Evolutionary conservation across 768 basidiomycete genomes (phyloP), one percentile per base, ranked within the genome.

Genomic region (Kwoniella heveanensis): DNA sequence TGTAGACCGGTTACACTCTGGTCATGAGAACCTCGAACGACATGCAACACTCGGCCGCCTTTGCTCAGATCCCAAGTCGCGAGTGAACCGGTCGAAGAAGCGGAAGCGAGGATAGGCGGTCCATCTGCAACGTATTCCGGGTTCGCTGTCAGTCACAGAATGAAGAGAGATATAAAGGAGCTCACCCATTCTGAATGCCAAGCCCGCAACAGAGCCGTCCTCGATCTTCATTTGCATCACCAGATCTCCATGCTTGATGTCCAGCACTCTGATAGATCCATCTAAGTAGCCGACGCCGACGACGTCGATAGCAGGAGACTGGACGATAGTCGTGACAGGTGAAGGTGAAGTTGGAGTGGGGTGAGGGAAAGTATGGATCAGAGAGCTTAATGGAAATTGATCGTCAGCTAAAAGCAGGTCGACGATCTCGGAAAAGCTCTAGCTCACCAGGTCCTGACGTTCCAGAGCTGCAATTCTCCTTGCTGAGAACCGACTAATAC

Each of bases 231-330:
- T 88, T 56, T 87, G 83, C 84, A 97, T 88, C 10, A 99, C 82
- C 29, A 88, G 85, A 78, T 97, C 94, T 66, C 95, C 93, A 10
- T 90, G 85, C 32, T 92, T 87, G 53, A 97, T 85, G 75, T 99
- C 96, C 73, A 93, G 90, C 2, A 99, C 84, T 0, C 88, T 87
- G 27, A 96, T 87, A 70, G 90, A 88, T 44, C 96, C 96, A 0
- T 90, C 90, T 0, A 88, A 83, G 77, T 90, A 91, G 1, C 92
- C 95, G 53, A 99, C 83, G n/a, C 91, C 96, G 39, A 98, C 85
- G 10, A 98, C 92, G 72, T 99, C 96, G 56, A 98, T 89, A 15
- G 94, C 96, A 25, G 95, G 94, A 9, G 92, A 94, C 77, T 96
- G 96, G 1, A 87, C 86, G 39, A 97, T 74, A 1, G 88, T 82